A percentile compares a stretch with the other conserved stretches of the same genome.
Evolutionary conservation across 768 basidiomycete species (phyloP).

Genomic region (Pleurotus giganteus): DNA sequence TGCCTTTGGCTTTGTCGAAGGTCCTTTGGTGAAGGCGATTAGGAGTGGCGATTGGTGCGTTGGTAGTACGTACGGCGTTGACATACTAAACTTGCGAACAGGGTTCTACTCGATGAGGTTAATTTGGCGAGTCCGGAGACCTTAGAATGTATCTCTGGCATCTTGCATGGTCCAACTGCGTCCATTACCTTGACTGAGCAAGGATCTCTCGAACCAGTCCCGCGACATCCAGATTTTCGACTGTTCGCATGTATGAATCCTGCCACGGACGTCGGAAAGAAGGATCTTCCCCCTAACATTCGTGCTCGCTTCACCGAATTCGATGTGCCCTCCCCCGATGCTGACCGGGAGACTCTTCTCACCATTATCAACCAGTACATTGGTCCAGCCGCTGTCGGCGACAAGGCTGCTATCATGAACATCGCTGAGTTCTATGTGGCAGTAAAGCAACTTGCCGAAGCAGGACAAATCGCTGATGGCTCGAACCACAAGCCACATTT

Average conservation of each 20-base stretch:
- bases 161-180: constrained; percentile 80
- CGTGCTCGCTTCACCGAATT: constrained; percentile 93
- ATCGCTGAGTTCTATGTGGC: constrained; percentile 87
- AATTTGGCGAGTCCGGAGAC: constrained; percentile 95
- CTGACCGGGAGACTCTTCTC: constrained; percentile 85
- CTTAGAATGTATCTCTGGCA: constrained; percentile 85
- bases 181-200: constrained; percentile 94
- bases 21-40: constrained; percentile 90
- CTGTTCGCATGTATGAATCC: constrained; percentile 99
- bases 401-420: constrained; percentile 85
- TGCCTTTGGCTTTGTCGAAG: constrained; percentile 94
- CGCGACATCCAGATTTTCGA: constrained; percentile 92
- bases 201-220: constrained; percentile 85
- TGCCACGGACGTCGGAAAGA: constrained; percentile 97
- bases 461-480: constrained; percentile 85
- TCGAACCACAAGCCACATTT: constrained; percentile 92
- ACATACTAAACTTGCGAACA: constrained; percentile 25
- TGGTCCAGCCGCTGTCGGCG: constrained; percentile 76
- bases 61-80: not conserved
- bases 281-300: constrained; percentile 89
- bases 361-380: constrained; percentile 90
- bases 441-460: constrained; percentile 73
- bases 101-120: constrained; percentile 95
- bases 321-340: constrained; percentile 91
- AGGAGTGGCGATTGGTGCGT: constrained; percentile 87